phyloP scores from a whole-genome alignment of 306 rosid species.

The Glycine tomentella region DNA sequence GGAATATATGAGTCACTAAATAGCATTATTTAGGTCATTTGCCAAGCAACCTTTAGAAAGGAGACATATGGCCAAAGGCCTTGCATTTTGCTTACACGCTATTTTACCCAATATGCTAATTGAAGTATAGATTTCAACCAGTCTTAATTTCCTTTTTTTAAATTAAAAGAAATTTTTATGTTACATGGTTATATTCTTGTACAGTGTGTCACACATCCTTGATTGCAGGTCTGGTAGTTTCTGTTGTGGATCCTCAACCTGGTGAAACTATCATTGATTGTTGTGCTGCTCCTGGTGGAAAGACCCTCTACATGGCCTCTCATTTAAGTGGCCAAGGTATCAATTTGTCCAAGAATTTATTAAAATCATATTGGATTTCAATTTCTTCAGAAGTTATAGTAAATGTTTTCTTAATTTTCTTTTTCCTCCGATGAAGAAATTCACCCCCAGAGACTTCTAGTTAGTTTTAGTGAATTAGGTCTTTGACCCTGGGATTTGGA shows the following conservation, averaged over 20 bases:
- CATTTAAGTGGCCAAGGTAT: conserved; percentile 80
- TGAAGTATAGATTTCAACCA: not conserved
- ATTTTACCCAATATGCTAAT: conserved; percentile 22
- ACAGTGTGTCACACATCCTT: no score
- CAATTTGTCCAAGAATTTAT: conserved; percentile 1
- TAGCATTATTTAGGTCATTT: no score
- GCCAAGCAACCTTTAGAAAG: no score
- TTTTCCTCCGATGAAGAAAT: conserved; percentile 13
- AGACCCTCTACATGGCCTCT: conserved; percentile 86
- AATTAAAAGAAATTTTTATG: no score
- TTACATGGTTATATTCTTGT: no score
- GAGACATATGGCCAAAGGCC: not conserved
- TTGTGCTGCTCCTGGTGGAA: conserved; percentile 98
- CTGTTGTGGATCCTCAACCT: conserved; percentile 81
- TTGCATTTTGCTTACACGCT: not conserved
- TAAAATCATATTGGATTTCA: conserved; percentile 12
- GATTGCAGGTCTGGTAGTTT: conserved; percentile 74
- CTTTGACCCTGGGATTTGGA: not conserved
- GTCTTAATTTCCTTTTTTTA: no score
- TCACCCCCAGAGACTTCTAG: not conserved
- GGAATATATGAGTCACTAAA: not conserved
- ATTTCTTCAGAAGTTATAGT: conserved; percentile 3
- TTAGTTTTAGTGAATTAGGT: conserved; percentile 25
- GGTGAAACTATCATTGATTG: conserved; percentile 81
- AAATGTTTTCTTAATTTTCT: not conserved